Evolutionary conservation across 768 basidiomycete species (phyloP).

Genomic region (Termitomyces sp.): DNA sequence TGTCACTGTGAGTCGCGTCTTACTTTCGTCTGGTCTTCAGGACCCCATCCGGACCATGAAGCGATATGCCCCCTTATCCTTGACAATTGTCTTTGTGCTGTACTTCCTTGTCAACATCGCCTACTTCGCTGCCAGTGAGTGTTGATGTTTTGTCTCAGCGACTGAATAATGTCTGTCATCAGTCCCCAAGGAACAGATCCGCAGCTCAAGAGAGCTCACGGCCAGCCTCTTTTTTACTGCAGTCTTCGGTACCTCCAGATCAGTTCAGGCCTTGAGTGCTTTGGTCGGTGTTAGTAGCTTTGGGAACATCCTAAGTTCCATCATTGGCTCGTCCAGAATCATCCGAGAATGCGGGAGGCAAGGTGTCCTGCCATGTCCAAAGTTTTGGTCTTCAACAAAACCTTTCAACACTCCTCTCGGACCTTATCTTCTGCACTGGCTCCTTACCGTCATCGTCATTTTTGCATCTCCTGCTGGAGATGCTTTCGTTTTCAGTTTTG

Average conservation of each 20-base stretch:
- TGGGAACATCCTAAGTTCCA: constrained; percentile 24
- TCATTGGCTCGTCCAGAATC: constrained; percentile 29
- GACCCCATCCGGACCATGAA: constrained; percentile 42
- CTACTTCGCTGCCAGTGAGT: constrained; percentile 31
- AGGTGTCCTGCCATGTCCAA: constrained; percentile 47
- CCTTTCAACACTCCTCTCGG: constrained; percentile 48
- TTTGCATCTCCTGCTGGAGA: constrained; percentile 37
- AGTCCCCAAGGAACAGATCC: constrained; percentile 39
- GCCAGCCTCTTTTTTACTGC: constrained; percentile 45
- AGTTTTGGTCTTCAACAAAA: constrained; percentile 42
- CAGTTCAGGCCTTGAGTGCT: constrained; percentile 29
- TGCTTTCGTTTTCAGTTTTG: constrained; percentile 37
- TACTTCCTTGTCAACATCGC: constrained; percentile 43
- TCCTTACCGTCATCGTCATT: constrained; percentile 42
- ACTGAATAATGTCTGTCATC: constrained; percentile 8
- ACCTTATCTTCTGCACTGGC: constrained; percentile 40
- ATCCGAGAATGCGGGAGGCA: constrained; percentile 43
- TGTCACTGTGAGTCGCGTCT: not conserved
- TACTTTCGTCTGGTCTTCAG: constrained; percentile 2
- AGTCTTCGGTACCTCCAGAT: constrained; percentile 36
- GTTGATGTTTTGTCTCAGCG: not conserved
- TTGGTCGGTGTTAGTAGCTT: constrained; percentile 24
- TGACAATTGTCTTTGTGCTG: constrained; percentile 39
- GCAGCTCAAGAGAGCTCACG: constrained; percentile 35
- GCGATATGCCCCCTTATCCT: constrained; percentile 36